Conservation (phyloP, 257 asterid species). For the Fraxinus americana region DNA sequence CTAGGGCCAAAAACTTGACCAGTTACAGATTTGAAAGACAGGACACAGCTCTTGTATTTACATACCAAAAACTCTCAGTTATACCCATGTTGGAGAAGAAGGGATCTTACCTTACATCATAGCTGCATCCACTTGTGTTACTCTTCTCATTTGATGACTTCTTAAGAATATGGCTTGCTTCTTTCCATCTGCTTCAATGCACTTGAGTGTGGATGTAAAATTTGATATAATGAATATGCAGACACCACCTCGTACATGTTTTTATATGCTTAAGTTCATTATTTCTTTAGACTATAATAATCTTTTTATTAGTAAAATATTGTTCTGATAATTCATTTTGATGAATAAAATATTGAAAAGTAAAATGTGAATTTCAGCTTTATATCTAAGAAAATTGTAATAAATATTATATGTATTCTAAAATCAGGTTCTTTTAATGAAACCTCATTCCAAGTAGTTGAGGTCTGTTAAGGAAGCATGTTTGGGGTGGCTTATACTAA, state of each 20-base stretch:
- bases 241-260: neutral
- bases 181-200: neutral
- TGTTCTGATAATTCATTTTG: too few relatives aligned
- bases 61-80: neutral
- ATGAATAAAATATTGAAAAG: too few relatives aligned
- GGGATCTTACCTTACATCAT: neutral
- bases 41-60: neutral
- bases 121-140: neutral
- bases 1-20: neutral
- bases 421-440: neutral
- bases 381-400: neutral
- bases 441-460: neutral
- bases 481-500: too few relatives aligned
- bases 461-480: neutral
- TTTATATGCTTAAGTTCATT: neutral
- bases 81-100: neutral
- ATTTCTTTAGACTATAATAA: neutral
- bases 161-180: neutral
- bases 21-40: neutral
- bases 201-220: neutral
- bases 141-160: neutral
- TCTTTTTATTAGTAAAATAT: too few relatives aligned
- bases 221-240: neutral
- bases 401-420: neutral
- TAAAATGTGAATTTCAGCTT: too few relatives aligned